Percentiles rank a stretch among this genome's conserved stretches.
Evolutionary conservation across 106 monocot genomes (phyloP).

Genomic region (Ottelia alismoides): DNA sequence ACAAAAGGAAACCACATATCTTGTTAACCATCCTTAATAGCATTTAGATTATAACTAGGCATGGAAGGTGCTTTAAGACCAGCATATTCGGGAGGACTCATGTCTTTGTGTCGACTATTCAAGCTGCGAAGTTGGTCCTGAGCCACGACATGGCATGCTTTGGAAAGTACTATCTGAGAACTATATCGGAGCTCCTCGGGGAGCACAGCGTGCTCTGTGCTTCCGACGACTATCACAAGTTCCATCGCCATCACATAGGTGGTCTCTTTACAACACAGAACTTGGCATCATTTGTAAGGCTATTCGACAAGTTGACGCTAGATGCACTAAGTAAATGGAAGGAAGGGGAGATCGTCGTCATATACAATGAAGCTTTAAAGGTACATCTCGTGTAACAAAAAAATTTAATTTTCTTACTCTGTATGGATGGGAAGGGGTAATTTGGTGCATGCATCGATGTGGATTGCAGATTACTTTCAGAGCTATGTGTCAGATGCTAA

Average conservation of each 20-base stretch:
- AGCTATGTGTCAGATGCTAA: constrained; percentile 66
- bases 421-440: no score
- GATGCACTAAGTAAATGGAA: constrained; percentile 28
- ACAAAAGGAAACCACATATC: background rate
- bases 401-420: no score
- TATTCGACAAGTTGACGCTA: constrained; percentile 40
- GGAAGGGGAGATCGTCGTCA: constrained; percentile 15
- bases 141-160: constrained; percentile 27
- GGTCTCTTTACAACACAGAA: constrained; percentile 30
- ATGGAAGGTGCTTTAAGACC: constrained; percentile 65
- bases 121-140: constrained; percentile 30
- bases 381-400: no score
- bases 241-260: constrained; percentile 29
- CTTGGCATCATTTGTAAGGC: constrained; percentile 18
- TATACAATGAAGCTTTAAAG: constrained; percentile 57
- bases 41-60: constrained; percentile 8
- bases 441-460: no score
- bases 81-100: constrained; percentile 47
- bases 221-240: constrained; percentile 34
- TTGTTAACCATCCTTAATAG: background rate
- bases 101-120: constrained; percentile 42
- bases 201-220: constrained; percentile 62
- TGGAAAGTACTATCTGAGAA: constrained; percentile 40
- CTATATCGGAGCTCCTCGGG: constrained; percentile 53
- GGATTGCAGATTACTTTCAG: constrained; percentile 43